phyloP scores from a whole-genome alignment of 768 basidiomycete species.

The Chiua virens region DNA sequence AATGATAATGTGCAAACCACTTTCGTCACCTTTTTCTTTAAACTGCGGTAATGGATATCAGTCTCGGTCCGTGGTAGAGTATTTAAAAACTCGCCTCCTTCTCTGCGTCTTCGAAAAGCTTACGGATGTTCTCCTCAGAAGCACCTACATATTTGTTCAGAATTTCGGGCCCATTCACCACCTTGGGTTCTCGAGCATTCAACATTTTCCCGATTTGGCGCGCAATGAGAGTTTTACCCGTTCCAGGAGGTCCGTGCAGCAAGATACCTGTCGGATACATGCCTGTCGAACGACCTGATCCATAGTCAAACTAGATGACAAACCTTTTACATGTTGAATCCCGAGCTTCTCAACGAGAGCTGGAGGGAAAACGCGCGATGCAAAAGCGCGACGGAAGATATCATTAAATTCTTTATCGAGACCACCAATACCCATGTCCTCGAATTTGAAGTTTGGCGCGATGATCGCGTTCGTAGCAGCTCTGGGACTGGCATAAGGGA shows the following conservation, averaged over 20 bases:
- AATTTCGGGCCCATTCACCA: constrained; percentile 98
- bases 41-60: constrained; percentile 51
- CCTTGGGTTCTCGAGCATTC: constrained; percentile 95
- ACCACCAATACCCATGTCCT: constrained; percentile 99
- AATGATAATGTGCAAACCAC: constrained; percentile 97
- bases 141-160: constrained; percentile 97
- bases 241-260: constrained; percentile 94
- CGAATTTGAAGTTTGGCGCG: constrained; percentile 98
- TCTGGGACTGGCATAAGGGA: constrained; percentile 40
- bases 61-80: not conserved
- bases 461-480: constrained; percentile 93
- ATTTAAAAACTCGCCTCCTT: constrained; percentile 63
- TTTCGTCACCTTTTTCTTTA: constrained; percentile 96
- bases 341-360: constrained; percentile 96
- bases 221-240: constrained; percentile 97
- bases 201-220: constrained; percentile 99
- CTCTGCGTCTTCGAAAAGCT: constrained; percentile 97
- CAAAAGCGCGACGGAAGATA: constrained; percentile 98
- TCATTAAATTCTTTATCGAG: constrained; percentile 92
- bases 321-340: constrained; percentile 97
- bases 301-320: constrained; percentile 4
- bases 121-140: constrained; percentile 96
- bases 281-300: not conserved
- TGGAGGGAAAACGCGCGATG: constrained; percentile 97
- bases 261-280: constrained; percentile 66